Percentiles rank a stretch among this genome's conserved stretches.
Evolutionary conservation across 208 protist species (phyloP).

Genomic region (Leishmania guyanensis): DNA sequence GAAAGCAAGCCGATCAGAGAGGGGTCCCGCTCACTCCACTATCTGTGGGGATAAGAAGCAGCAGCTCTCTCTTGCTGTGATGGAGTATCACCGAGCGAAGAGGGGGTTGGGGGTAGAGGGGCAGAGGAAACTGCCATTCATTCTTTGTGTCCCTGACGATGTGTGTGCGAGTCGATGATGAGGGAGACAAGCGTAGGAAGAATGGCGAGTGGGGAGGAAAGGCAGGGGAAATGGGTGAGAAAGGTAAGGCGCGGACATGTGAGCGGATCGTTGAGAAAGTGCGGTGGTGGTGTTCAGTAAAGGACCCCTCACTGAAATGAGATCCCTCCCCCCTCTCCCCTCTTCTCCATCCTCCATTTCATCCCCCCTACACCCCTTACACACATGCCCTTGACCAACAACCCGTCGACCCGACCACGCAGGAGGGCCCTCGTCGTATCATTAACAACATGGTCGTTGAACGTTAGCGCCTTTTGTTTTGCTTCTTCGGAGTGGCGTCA

Average conservation of each 20-base stretch:
- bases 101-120: neutral
- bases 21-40: neutral
- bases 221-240: neutral
- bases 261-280: neutral
- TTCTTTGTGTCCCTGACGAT: neutral
- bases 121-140: neutral
- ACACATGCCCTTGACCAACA: neutral
- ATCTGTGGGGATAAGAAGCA: neutral
- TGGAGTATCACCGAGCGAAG: neutral
- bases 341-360: neutral
- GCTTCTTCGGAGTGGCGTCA: neutral
- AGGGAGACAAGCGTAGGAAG: neutral
- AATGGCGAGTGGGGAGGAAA: neutral
- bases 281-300: neutral
- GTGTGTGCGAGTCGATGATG: neutral
- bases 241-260: conserved; percentile 8
- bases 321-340: neutral
- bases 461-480: neutral
- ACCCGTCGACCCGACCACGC: neutral
- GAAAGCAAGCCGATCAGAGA: neutral
- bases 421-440: neutral
- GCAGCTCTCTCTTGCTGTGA: neutral
- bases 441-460: neutral
- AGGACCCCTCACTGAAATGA: neutral
- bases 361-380: neutral